Percentiles rank a stretch among this genome's conserved stretches.
These are phyloP conservation scores for Closterium sp. DNA, from an alignment of 139 green algal genomes.

Conservation along the genomic window DNA sequence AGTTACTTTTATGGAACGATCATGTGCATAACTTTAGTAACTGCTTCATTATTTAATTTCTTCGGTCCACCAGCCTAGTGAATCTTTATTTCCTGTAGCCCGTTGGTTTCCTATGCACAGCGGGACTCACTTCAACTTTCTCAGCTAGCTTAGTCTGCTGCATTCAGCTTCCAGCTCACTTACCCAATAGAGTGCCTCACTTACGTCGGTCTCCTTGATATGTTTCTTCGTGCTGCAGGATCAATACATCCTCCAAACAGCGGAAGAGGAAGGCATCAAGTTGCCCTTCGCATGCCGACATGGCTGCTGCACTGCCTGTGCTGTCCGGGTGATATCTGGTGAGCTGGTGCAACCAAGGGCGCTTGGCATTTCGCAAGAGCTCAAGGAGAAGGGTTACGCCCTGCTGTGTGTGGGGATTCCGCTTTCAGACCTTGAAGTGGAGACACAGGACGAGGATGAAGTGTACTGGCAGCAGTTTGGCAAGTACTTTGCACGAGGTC, in stretches of 20 bases:
- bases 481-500: constrained; percentile 61
- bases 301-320: constrained; percentile 96
- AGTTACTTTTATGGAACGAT: too few species aligned
- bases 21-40: too few species aligned
- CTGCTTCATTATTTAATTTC: too few species aligned
- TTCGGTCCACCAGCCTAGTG: background rate
- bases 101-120: background rate
- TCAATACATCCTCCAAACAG: constrained; percentile 91
- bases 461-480: constrained; percentile 97
- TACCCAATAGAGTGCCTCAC: background rate
- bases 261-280: constrained; percentile 84
- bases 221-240: constrained; percentile 60
- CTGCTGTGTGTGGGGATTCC: constrained; percentile 93
- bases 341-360: constrained; percentile 70
- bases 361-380: constrained; percentile 69
- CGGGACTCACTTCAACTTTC: background rate
- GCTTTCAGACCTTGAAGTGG: constrained; percentile 74
- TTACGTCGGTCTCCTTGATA: background rate
- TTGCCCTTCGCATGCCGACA: constrained; percentile 94
- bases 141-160: background rate
- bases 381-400: constrained; percentile 77
- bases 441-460: constrained; percentile 82
- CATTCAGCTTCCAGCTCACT: background rate
- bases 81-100: too few species aligned
- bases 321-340: constrained; percentile 78